Conservation (phyloP, 495 filamentous ascomycete species). For the Penicillium parvum region DNA sequence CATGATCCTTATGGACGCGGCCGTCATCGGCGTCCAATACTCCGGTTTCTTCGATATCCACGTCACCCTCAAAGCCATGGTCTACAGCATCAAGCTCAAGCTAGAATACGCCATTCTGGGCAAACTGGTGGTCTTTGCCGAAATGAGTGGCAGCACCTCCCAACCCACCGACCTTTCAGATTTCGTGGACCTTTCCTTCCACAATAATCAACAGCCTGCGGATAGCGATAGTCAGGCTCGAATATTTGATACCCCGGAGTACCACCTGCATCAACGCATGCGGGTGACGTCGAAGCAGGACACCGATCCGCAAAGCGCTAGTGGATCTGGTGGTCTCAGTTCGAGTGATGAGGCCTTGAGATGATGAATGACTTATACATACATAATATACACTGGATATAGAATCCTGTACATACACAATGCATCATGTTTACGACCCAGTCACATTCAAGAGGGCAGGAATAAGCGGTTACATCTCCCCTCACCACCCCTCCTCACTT, state of each 20-base stretch:
- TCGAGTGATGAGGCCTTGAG: slow-evolving; percentile 1
- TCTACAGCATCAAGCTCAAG: slow-evolving; percentile 56
- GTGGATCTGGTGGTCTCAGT: slow-evolving; percentile 1
- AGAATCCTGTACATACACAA: neutral
- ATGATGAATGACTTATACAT: slow-evolving; percentile 11
- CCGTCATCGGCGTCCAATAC: slow-evolving; percentile 42
- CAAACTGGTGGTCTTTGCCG: slow-evolving; percentile 33
- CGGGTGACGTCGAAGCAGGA: slow-evolving; percentile 13
- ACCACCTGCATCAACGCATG: neutral
- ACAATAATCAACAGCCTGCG: slow-evolving; percentile 4
- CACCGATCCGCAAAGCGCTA: slow-evolving; percentile 9
- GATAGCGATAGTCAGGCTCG: slow-evolving; percentile 20
- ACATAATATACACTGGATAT: slow-evolving; percentile 6
- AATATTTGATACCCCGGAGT: slow-evolving; percentile 4
- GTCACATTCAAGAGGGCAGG: too few relatives aligned
- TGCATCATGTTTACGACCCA: neutral
- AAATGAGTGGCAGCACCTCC: slow-evolving; percentile 18
- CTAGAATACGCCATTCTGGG: slow-evolving; percentile 51
- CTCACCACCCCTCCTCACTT: slow-evolving; percentile 5
- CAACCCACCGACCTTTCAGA: slow-evolving; percentile 24
- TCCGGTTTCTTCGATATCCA: slow-evolving; percentile 43
- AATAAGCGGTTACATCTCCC: too few relatives aligned
- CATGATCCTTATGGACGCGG: slow-evolving; percentile 44
- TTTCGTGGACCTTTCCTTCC: slow-evolving; percentile 27
- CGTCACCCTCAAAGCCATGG: slow-evolving; percentile 45